phyloP scores from a whole-genome alignment of 768 basidiomycete genomes.

The Suillus subaureus region DNA sequence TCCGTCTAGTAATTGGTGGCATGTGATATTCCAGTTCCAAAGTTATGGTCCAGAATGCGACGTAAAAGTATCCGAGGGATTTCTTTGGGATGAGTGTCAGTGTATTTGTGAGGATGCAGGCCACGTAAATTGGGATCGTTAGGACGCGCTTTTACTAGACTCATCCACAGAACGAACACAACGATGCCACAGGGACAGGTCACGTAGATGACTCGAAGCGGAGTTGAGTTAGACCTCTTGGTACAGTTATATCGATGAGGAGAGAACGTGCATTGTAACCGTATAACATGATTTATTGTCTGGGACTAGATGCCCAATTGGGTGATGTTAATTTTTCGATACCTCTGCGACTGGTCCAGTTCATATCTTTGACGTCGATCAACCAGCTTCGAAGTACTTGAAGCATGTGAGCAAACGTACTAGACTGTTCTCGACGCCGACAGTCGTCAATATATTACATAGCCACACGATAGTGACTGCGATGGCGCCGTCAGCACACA shows the following conservation, averaged over 20 bases:
- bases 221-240: neutral
- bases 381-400: neutral
- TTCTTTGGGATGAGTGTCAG: neutral
- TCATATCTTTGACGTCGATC: neutral
- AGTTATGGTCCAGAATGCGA: neutral
- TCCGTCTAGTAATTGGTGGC: neutral
- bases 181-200: no score
- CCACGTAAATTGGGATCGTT: neutral
- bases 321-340: neutral
- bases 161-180: neutral
- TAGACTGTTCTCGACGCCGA: neutral
- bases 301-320: neutral
- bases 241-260: neutral
- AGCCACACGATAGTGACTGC: neutral
- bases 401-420: neutral
- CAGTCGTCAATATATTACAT: neutral
- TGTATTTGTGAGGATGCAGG: neutral
- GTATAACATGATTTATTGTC: neutral
- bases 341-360: neutral
- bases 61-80: neutral
- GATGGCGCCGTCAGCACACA: neutral
- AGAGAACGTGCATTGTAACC: neutral
- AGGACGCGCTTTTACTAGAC: neutral
- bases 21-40: neutral
- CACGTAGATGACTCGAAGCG: neutral